phyloP scores from a whole-genome alignment of 129 eudicot species.

The Sambucus nigra region DNA sequence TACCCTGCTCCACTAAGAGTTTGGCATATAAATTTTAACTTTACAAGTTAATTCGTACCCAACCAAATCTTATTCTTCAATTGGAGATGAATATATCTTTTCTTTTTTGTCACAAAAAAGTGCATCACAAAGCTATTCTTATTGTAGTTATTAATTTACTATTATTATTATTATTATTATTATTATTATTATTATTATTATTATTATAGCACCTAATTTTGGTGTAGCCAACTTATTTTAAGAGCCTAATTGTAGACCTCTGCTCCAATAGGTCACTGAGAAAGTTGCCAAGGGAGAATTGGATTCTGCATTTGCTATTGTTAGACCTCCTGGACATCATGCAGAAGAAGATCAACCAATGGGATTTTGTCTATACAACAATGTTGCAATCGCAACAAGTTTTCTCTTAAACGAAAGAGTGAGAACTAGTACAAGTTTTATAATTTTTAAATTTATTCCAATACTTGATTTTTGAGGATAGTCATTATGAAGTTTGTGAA shows the following conservation, averaged over 20 bases:
- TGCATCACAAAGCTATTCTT: too few species aligned
- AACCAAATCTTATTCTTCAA: too few species aligned
- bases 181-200: conserved; percentile 3
- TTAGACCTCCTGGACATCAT: conserved; percentile 99
- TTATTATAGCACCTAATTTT: background rate
- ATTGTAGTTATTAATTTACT: too few species aligned
- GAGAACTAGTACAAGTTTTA: conserved; percentile 19
- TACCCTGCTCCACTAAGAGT: background rate
- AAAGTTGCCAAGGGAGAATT: conserved; percentile 88
- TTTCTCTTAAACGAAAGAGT: conserved; percentile 82
- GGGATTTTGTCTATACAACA: conserved; percentile 89
- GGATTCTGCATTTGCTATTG: conserved; percentile 87
- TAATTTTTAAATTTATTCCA: conserved; percentile 4
- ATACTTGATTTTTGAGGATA: conserved; percentile 1
- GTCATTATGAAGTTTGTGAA: background rate
- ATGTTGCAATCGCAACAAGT: conserved; percentile 80
- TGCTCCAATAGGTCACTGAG: conserved; percentile 59
- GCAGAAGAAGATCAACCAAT: conserved; percentile 79
- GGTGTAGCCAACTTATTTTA: too few species aligned
- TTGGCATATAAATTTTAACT: background rate
- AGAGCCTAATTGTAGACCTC: conserved; percentile 1
- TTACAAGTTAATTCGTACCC: too few species aligned
- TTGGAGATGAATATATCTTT: too few species aligned
- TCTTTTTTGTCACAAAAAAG: too few species aligned
- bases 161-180: too few species aligned